These are phyloP conservation scores for Capniomyces stellatus DNA, from an alignment of 371 early-diverging fungal genomes.

Conservation along the genomic window DNA sequence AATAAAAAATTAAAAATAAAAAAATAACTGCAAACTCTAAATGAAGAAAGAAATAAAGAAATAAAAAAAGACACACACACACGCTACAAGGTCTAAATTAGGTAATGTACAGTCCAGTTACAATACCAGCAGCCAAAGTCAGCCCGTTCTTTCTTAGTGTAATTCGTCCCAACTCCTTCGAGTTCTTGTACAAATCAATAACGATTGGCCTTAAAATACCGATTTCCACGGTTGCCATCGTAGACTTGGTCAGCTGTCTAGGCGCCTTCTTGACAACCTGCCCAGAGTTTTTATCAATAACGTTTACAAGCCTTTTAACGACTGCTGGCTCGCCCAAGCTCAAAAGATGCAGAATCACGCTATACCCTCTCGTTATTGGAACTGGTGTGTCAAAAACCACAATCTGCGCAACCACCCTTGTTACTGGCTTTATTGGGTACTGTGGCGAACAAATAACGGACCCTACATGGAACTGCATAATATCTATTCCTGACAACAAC, in stretches of 20 bases:
- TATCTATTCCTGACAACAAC: slow-evolving; percentile 59
- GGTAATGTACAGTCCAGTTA: slow-evolving; percentile 31
- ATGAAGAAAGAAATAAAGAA: not conserved
- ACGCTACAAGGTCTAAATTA: no score
- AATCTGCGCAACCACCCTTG: slow-evolving; percentile 61
- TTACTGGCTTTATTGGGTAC: slow-evolving; percentile 49
- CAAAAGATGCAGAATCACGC: slow-evolving; percentile 64
- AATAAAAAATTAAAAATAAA: slow-evolving; percentile 14
- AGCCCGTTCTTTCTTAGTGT: slow-evolving; percentile 68
- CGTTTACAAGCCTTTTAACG: slow-evolving; percentile 46
- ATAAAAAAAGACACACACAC: not conserved
- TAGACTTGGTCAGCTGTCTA: slow-evolving; percentile 52
- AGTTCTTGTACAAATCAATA: slow-evolving; percentile 62
- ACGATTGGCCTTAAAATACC: slow-evolving; percentile 50
- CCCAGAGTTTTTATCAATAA: slow-evolving; percentile 67
- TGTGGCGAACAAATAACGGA: slow-evolving; percentile 53
- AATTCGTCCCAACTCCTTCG: slow-evolving; percentile 75
- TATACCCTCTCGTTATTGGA: slow-evolving; percentile 82
- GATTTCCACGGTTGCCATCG: slow-evolving; percentile 71
- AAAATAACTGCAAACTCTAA: not conserved
- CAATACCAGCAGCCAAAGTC: slow-evolving; percentile 86
- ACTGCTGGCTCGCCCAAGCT: slow-evolving; percentile 58
- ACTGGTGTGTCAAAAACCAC: slow-evolving; percentile 77
- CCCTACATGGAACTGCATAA: slow-evolving; percentile 50
- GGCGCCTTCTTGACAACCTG: slow-evolving; percentile 68